Conservation (phyloP, 225 moss, liverwort and hornwort species). For the Thuidium tamariscinum region DNA sequence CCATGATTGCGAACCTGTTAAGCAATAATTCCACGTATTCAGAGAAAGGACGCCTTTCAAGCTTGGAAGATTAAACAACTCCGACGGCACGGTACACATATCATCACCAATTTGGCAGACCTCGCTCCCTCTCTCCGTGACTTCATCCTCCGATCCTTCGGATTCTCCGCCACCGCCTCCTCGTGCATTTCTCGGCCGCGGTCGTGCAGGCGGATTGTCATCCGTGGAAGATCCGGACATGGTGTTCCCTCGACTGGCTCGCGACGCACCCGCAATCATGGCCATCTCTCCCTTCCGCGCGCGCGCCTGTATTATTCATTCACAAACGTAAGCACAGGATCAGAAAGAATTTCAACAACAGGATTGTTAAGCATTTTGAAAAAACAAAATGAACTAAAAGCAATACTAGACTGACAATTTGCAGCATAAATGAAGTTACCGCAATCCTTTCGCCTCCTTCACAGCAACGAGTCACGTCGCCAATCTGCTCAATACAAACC, state of each 20-base stretch:
- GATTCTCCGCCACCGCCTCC: conserved; percentile 41
- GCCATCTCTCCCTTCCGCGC: conserved; percentile 6
- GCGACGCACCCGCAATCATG: conserved; percentile 30
- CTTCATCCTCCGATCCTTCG: conserved; percentile 56
- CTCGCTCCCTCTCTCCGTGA: conserved; percentile 52
- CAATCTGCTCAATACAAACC: neutral
- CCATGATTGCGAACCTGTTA: conserved; percentile 34
- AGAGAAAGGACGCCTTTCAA: conserved; percentile 58
- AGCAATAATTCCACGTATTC: conserved; percentile 75
- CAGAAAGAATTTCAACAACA: neutral
- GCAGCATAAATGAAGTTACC: neutral
- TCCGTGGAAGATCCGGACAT: conserved; percentile 65
- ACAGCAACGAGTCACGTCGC: neutral
- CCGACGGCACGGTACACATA: conserved; percentile 58
- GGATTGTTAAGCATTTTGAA: neutral
- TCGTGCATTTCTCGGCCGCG: conserved; percentile 13
- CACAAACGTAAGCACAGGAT: neutral
- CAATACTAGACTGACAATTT: neutral
- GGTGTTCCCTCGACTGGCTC: conserved; percentile 36
- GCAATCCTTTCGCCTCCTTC: neutral
- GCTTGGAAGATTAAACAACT: conserved; percentile 67
- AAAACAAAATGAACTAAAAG: neutral
- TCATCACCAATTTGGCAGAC: conserved; percentile 71
- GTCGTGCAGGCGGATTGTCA: conserved; percentile 45
- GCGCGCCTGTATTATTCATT: neutral